Conservation (phyloP, 768 basidiomycete genomes). For the Lactarius indigo region DNA sequence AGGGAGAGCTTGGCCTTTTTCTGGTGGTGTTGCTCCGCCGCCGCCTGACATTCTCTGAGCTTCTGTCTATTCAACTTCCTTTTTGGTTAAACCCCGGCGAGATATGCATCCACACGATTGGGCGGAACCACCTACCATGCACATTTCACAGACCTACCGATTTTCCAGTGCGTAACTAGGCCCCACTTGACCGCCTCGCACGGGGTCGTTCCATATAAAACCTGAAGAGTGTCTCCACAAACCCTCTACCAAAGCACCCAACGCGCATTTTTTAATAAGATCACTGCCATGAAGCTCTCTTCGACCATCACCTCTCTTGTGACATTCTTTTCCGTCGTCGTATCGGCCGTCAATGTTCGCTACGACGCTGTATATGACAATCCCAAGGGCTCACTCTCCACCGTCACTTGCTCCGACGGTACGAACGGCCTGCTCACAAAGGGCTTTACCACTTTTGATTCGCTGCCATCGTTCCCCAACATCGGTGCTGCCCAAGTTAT, state of each 20-base stretch:
- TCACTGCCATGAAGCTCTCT: constrained; percentile 30
- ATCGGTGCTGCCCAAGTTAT: constrained; percentile 35
- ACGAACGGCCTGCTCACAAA: constrained; percentile 32
- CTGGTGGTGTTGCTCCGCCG: neutral
- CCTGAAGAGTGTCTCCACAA: neutral
- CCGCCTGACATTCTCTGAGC: neutral
- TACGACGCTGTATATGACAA: constrained; percentile 36
- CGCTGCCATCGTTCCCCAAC: constrained; percentile 33
- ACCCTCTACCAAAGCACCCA: neutral
- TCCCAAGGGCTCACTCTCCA: constrained; percentile 22
- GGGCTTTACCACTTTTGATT: constrained; percentile 35
- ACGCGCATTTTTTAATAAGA: neutral
- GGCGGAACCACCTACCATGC: neutral
- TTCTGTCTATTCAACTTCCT: neutral
- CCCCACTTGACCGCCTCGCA: neutral
- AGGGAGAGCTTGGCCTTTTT: neutral
- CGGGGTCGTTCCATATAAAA: neutral
- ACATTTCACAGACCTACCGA: neutral
- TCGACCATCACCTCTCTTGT: constrained; percentile 27
- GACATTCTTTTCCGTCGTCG: constrained; percentile 9
- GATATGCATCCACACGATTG: neutral
- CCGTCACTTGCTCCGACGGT: constrained; percentile 36
- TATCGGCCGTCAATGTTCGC: constrained; percentile 23
- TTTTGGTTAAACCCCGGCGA: neutral
- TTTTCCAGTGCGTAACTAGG: constrained; percentile 7